Percentiles rank a stretch among this genome's conserved stretches.
phyloP scores from a whole-genome alignment of 345 rosid species.

The Physaria fendleri region DNA sequence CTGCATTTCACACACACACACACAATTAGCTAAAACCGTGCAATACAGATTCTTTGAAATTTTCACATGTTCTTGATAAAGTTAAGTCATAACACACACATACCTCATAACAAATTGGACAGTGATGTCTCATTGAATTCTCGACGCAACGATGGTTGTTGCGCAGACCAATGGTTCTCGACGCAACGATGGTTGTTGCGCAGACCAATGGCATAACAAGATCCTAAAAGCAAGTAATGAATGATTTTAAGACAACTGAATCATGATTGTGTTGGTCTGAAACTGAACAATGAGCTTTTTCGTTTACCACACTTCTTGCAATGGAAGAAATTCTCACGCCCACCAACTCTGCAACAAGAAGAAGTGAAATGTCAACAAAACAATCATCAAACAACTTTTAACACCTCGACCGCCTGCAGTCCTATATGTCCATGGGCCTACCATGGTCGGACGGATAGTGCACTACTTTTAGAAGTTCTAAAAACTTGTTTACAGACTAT shows the following conservation, averaged over 20 bases:
- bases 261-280: background rate
- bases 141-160: conserved; percentile 83
- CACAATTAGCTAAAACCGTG: background rate
- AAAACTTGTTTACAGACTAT: too few species aligned
- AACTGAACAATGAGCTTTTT: background rate
- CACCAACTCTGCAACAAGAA: conserved; percentile 64
- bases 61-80: background rate
- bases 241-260: background rate
- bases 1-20: conserved; percentile 30
- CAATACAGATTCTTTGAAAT: background rate
- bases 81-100: conserved; percentile 3
- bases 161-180: too few species aligned
- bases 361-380: background rate
- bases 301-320: conserved; percentile 87
- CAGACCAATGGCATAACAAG: conserved; percentile 65
- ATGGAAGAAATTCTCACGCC: conserved; percentile 73
- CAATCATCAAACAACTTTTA: background rate
- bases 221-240: conserved; percentile 35
- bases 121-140: conserved; percentile 94
- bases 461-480: too few species aligned
- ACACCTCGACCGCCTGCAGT: too few species aligned
- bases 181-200: conserved; percentile 70
- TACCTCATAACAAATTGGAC: conserved; percentile 96
- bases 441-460: too few species aligned
- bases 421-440: too few species aligned